These are phyloP conservation scores for Candida schatavii DNA, from an alignment of 805 yeast species.

Conservation along the genomic window DNA sequence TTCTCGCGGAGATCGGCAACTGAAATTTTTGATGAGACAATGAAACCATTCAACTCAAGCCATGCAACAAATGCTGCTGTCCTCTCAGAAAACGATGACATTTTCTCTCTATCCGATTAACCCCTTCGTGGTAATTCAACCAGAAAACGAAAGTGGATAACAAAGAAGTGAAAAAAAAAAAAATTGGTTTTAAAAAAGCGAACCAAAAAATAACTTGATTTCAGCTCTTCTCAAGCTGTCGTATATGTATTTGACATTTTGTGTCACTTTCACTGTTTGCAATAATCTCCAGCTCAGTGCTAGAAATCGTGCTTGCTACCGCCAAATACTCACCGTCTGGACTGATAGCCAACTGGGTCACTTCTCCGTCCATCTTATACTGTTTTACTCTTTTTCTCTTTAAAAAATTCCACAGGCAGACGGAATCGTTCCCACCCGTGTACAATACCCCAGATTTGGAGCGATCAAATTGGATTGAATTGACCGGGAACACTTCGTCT, in stretches of 20 bases:
- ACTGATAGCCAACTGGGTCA: neutral
- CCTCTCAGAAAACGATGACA: slow-evolving; percentile 10
- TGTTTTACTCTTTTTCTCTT: slow-evolving; percentile 43
- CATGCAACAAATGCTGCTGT: slow-evolving; percentile 25
- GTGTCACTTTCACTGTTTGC: neutral
- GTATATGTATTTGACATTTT: neutral
- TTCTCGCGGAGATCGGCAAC: slow-evolving; percentile 57
- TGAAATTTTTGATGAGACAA: slow-evolving; percentile 53
- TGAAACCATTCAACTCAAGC: slow-evolving; percentile 33
- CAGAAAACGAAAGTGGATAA: too few relatives aligned
- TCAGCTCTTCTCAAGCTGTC: neutral
- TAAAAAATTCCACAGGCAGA: slow-evolving; percentile 51
- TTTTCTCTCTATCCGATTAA: too few relatives aligned
- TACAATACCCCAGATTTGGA: slow-evolving; percentile 28
- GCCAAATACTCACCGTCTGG: neutral
- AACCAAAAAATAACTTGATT: too few relatives aligned
- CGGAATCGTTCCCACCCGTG: slow-evolving; percentile 51
- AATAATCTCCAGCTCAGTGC: neutral
- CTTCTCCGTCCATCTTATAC: slow-evolving; percentile 21
- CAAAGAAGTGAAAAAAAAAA: too few relatives aligned
- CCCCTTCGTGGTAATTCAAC: too few relatives aligned
- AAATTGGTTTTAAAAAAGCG: too few relatives aligned
- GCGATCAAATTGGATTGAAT: slow-evolving; percentile 30
- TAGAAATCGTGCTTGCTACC: neutral
- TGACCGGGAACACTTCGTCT: slow-evolving; percentile 55